Conservation (phyloP, 306 rosid genomes). For the Cicer pinnatifidum region DNA sequence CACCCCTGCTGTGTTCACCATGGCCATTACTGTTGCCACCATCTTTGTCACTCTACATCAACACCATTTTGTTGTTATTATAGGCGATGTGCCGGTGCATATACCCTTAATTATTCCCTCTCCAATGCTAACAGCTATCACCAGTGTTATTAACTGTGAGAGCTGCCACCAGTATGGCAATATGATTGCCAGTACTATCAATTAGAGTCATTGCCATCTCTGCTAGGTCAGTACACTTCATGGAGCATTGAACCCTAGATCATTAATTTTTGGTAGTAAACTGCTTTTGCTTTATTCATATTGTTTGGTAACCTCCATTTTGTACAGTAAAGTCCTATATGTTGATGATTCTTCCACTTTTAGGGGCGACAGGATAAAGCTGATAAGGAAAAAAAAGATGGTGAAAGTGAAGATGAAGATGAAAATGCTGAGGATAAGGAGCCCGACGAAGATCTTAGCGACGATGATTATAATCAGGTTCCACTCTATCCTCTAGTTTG, state of each 20-base stretch:
- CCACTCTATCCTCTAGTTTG: slow-evolving; percentile 23
- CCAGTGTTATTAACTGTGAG: not conserved
- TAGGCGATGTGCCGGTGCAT: not conserved
- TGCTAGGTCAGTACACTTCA: slow-evolving; percentile 14
- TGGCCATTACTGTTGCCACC: not conserved
- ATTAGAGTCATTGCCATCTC: slow-evolving; percentile 8
- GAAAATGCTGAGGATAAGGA: slow-evolving; percentile 48
- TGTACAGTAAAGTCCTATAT: slow-evolving; percentile 13
- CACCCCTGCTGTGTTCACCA: not conserved
- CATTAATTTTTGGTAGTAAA: slow-evolving; percentile 20
- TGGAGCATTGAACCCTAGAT: slow-evolving; percentile 10
- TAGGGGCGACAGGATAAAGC: slow-evolving; percentile 46
- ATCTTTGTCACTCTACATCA: slow-evolving; percentile 18
- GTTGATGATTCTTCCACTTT: slow-evolving; percentile 38
- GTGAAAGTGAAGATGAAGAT: slow-evolving; percentile 59
- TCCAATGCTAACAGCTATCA: not conserved
- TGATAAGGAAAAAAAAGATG: slow-evolving; percentile 49
- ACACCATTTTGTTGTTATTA: slow-evolving; percentile 25
- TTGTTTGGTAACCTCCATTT: slow-evolving; percentile 6
- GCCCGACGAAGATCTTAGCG: slow-evolving; percentile 46
- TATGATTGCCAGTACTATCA: not conserved
- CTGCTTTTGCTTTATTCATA: not conserved
- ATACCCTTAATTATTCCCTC: not conserved
- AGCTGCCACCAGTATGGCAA: not conserved
- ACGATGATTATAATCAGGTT: slow-evolving; percentile 67